Percentiles rank a stretch among this genome's conserved stretches.
These are phyloP conservation scores for Solanum neorickii DNA, from an alignment of 257 asterid species.

Conservation along the genomic window DNA sequence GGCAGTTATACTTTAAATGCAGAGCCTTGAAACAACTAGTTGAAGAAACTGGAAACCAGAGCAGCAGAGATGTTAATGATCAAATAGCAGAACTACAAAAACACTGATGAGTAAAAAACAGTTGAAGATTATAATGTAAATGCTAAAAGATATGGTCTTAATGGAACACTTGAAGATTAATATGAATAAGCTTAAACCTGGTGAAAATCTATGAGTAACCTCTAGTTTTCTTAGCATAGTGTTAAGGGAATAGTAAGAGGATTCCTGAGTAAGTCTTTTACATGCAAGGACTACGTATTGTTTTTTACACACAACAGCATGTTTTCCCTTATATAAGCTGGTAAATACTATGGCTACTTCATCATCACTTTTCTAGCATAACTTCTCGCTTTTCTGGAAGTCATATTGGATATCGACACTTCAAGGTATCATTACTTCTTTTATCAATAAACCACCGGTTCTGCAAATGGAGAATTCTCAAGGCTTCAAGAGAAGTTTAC, in stretches of 20 bases:
- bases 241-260: not conserved
- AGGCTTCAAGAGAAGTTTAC: not conserved
- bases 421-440: not conserved
- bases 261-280: not conserved
- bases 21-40: not conserved
- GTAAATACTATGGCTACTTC: not conserved
- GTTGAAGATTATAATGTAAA: not conserved
- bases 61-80: not conserved
- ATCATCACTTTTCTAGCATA: not conserved
- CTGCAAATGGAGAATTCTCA: not conserved
- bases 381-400: not conserved
- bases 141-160: not conserved
- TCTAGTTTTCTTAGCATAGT: not conserved
- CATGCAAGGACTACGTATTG: not conserved
- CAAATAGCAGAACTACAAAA: not conserved
- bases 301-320: not conserved
- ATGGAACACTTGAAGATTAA: not conserved
- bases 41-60: not conserved
- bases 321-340: not conserved
- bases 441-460: not conserved
- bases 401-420: not conserved
- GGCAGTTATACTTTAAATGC: not conserved
- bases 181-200: not conserved
- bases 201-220: not conserved
- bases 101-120: not conserved